Percentiles rank a stretch among this genome's conserved stretches.
These are phyloP conservation scores for Coniochaeta sp. DNA, from an alignment of 2,329 filamentous ascomycete genomes.

Conservation along the genomic window DNA sequence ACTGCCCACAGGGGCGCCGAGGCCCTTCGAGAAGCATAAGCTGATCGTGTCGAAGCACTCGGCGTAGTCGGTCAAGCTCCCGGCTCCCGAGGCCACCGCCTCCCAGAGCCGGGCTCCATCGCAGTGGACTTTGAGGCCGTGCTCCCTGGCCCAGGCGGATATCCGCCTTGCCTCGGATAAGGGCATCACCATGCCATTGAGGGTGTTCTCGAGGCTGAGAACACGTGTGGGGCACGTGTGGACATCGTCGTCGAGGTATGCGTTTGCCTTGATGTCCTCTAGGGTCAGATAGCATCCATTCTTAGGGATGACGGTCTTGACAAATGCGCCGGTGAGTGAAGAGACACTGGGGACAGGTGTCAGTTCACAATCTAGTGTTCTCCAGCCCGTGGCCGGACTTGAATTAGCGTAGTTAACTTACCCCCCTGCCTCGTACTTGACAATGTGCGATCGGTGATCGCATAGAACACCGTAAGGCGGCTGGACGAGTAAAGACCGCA, in stretches of 20 bases:
- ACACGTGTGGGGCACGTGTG: constrained; percentile 74
- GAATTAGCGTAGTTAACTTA: constrained; percentile 19
- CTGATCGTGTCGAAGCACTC: constrained; percentile 50
- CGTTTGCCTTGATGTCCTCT: constrained; percentile 63
- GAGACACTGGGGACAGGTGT: constrained; percentile 48
- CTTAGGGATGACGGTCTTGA: constrained; percentile 56
- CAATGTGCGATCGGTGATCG: constrained; percentile 72
- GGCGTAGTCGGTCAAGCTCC: constrained; percentile 31
- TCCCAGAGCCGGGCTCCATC: constrained; percentile 47
- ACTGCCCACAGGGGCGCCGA: constrained; percentile 44
- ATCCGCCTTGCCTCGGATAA: constrained; percentile 64
- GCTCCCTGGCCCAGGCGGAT: constrained; percentile 55
- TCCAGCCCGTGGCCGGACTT: neutral
- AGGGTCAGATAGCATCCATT: constrained; percentile 71
- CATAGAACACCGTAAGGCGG: constrained; percentile 77
- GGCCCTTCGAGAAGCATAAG: constrained; percentile 45
- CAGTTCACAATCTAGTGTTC: neutral
- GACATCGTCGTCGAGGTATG: constrained; percentile 59
- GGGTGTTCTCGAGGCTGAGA: constrained; percentile 80
- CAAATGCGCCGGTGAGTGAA: constrained; percentile 61
- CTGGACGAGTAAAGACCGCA: constrained; percentile 68
- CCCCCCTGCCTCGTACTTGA: constrained; percentile 59
- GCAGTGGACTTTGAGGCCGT: constrained; percentile 37
- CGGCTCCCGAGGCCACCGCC: constrained; percentile 33
- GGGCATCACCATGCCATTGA: constrained; percentile 72